phyloP scores from a whole-genome alignment of 805 yeast genomes.

The Starmerella stellata region DNA sequence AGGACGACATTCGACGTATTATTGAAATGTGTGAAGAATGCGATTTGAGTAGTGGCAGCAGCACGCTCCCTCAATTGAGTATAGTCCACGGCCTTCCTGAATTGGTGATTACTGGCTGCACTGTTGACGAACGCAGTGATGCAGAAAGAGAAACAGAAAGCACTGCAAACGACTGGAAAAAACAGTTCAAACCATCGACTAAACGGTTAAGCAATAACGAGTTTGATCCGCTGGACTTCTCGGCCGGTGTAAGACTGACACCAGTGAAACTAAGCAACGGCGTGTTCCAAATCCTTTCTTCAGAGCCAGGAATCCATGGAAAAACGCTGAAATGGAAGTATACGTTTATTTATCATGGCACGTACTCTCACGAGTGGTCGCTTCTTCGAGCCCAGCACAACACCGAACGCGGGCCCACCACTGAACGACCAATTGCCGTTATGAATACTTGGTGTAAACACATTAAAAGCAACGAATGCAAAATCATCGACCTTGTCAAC shows the following conservation, averaged over 20 bases:
- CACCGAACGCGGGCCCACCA: neutral
- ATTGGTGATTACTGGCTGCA: too few relatives aligned
- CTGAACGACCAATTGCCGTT: constrained; percentile 16
- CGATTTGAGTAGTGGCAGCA: too few relatives aligned
- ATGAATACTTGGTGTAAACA: constrained; percentile 13
- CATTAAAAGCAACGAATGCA: constrained; percentile 8
- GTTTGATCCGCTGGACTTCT: constrained; percentile 6
- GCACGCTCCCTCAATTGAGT: too few relatives aligned
- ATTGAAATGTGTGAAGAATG: too few relatives aligned
- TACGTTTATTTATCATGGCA: constrained; percentile 17
- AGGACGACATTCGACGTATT: too few relatives aligned
- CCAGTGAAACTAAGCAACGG: constrained; percentile 12
- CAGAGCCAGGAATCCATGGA: constrained; percentile 4
- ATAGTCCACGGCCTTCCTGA: too few relatives aligned
- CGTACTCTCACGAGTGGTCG: constrained; percentile 17
- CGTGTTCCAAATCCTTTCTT: constrained; percentile 14
- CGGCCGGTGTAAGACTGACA: constrained; percentile 10
- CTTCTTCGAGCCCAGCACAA: constrained; percentile 10
- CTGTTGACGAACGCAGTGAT: too few relatives aligned
- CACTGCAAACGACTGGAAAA: too few relatives aligned
- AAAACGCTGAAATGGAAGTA: constrained; percentile 9
- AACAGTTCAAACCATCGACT: too few relatives aligned
- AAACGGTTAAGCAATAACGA: too few relatives aligned
- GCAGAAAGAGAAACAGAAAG: too few relatives aligned
- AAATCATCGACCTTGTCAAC: constrained; percentile 13